These are phyloP conservation scores for Nigrospora oryzae DNA, from an alignment of 2,329 filamentous ascomycete species.

Conservation along the genomic window DNA sequence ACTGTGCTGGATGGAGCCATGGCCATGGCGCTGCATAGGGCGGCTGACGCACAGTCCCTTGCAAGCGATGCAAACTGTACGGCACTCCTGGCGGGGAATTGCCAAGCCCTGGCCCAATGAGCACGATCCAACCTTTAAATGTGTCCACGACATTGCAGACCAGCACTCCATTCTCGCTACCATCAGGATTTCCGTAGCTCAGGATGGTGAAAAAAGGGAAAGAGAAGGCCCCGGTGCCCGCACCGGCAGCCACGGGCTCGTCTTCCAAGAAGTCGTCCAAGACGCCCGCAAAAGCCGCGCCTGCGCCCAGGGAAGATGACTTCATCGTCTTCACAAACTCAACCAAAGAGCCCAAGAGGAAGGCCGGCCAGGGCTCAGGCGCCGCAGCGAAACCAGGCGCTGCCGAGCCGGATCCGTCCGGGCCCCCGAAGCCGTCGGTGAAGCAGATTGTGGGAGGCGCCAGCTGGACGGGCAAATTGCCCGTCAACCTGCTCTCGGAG, in stretches of 20 bases:
- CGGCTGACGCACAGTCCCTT: too few species aligned
- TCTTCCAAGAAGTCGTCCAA: constrained; percentile 18
- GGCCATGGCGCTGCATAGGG: too few species aligned
- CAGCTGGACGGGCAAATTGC: constrained; percentile 96
- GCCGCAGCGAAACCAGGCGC: constrained; percentile 12
- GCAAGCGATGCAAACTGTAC: too few species aligned
- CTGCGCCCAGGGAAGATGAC: constrained; percentile 34
- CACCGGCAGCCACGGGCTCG: constrained; percentile 18
- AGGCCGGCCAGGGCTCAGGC: constrained; percentile 23
- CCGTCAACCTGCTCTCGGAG: constrained; percentile 86
- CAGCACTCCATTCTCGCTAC: background rate
- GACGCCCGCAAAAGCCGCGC: constrained; percentile 22
- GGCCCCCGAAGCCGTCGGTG: constrained; percentile 51
- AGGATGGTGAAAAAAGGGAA: constrained; percentile 47
- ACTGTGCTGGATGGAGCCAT: too few species aligned
- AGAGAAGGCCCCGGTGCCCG: constrained; percentile 33
- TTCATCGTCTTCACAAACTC: constrained; percentile 50
- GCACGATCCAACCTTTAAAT: too few species aligned
- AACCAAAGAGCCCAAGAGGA: constrained; percentile 42
- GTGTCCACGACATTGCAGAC: too few species aligned
- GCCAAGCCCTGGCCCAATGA: too few species aligned
- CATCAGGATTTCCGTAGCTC: constrained; percentile 2
- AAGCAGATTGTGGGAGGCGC: constrained; percentile 86
- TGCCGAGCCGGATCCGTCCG: constrained; percentile 24
- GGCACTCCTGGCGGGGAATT: too few species aligned